Base-by-base conservation (phyloP, 129 eudicot genomes). In the Rutidosis leptorrhynchoides region DNA sequence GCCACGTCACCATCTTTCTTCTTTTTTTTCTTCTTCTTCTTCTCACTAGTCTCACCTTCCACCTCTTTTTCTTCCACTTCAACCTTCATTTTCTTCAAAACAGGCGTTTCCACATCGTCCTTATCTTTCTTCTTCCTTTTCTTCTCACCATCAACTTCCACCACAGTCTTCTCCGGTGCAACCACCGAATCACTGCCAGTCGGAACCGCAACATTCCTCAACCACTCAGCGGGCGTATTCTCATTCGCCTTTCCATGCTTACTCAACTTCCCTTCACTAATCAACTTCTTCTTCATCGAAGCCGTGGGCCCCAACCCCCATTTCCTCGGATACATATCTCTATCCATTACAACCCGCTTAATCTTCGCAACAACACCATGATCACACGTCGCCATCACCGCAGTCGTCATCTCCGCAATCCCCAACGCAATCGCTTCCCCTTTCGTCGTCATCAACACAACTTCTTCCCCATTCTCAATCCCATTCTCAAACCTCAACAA, bases 231-330 rank as follows among this genome's bases (percentile, higher is more conserved):
- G 0, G 97, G 92, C 0, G 93, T 87, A 5, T 69, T 80, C 78
- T 84, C 95, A 69, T 80, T 87, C 16, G 92, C 87, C 45, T 87
- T 90, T 24, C 97, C 97, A 79, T 84, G 95, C 74, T 90, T 90
- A 74, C 81, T 84, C 87, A 90, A 72, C 78, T 84, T 87, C 71
- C 97, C 97, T 58, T 87, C 89, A 2, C 83, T 60, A 68, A 90
- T 85, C 83, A 90, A 40, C 92, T 84, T 90, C 92, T 90, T 87
- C 74, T 90, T 90, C 89, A 83, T 84, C 5, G 92, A 81, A 71
- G 97, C 97, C 14, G 83, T 78, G 0, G 97, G 95, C n/a, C 97
- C 95, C 81, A 90, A 78, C 35, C 97, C 97, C 97, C 97, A 90
- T 70, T 90, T 90, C 77, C 97, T 87, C 1, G 97, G 97, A 23